Evolutionary conservation across 2,329 filamentous ascomycete species (phyloP).

Genomic region (Aureobasidium sp.): DNA sequence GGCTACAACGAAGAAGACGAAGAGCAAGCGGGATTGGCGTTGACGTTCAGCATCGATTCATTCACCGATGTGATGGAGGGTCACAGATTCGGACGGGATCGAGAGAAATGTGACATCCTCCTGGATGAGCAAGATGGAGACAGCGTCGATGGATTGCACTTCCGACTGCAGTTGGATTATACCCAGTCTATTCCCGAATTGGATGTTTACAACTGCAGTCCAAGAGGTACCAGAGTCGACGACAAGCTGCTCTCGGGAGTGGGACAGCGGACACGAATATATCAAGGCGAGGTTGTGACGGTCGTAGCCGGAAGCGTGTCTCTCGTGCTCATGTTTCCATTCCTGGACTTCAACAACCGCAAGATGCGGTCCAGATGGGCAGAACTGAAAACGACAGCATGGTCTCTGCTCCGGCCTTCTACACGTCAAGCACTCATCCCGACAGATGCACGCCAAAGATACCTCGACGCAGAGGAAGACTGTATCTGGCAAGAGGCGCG

Average conservation of each 20-base stretch:
- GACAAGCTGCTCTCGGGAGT: background rate
- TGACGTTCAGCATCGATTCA: background rate
- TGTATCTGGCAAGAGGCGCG: slow-evolving; percentile 5
- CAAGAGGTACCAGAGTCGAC: background rate
- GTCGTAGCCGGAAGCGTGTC: background rate
- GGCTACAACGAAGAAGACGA: slow-evolving; percentile 1
- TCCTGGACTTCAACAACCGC: background rate
- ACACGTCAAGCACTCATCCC: background rate
- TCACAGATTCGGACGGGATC: slow-evolving; percentile 1
- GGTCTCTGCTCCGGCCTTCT: background rate
- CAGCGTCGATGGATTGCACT: background rate
- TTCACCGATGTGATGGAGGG: slow-evolving; percentile 2
- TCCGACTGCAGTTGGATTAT: slow-evolving; percentile 3
- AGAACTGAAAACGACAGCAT: background rate
- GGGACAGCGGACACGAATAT: background rate
- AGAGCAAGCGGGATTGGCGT: background rate
- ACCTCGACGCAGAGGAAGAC: slow-evolving; percentile 7
- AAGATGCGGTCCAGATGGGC: background rate
- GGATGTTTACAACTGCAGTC: slow-evolving; percentile 4
- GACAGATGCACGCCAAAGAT: background rate
- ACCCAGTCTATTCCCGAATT: background rate
- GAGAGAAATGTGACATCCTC: background rate
- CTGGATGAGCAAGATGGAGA: background rate
- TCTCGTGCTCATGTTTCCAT: background rate
- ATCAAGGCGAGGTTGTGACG: background rate